phyloP scores from a whole-genome alignment of 139 green algal species.

The Micractinium conductrix region DNA sequence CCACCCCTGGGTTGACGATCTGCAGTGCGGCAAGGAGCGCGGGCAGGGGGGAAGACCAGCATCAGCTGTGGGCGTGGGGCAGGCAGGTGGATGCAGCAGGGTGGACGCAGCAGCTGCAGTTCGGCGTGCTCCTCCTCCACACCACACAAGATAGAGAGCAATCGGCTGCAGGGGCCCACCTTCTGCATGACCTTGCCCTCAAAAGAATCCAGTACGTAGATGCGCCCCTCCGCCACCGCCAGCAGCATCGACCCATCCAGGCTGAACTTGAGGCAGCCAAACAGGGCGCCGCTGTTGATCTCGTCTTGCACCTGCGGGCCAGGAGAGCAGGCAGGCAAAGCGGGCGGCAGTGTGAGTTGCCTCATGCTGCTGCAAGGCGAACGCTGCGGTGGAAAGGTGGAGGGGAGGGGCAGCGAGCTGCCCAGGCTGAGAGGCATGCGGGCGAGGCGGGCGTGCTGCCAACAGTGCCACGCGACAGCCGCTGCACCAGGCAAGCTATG shows the following conservation, averaged over 20 bases:
- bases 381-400: no score
- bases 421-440: no score
- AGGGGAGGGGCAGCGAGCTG: no score
- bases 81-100: not conserved
- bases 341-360: no score
- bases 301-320: slow-evolving; percentile 62
- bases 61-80: not conserved
- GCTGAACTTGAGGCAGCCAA: slow-evolving; percentile 78
- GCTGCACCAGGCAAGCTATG: no score
- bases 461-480: no score
- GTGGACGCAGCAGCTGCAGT: not conserved
- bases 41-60: no score
- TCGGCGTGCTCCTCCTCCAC: not conserved
- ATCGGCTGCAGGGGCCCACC: not conserved
- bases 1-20: slow-evolving; percentile 57
- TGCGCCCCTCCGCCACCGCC: slow-evolving; percentile 66
- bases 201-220: slow-evolving; percentile 90
- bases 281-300: slow-evolving; percentile 53
- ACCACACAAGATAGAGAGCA: not conserved
- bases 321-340: not conserved
- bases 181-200: slow-evolving; percentile 49
- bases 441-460: no score
- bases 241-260: slow-evolving; percentile 84
- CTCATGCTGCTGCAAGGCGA: no score
- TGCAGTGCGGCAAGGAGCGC: no score